phyloP scores from a whole-genome alignment of 2,329 filamentous ascomycete species.

The Aspergillus pseudotamarii region DNA sequence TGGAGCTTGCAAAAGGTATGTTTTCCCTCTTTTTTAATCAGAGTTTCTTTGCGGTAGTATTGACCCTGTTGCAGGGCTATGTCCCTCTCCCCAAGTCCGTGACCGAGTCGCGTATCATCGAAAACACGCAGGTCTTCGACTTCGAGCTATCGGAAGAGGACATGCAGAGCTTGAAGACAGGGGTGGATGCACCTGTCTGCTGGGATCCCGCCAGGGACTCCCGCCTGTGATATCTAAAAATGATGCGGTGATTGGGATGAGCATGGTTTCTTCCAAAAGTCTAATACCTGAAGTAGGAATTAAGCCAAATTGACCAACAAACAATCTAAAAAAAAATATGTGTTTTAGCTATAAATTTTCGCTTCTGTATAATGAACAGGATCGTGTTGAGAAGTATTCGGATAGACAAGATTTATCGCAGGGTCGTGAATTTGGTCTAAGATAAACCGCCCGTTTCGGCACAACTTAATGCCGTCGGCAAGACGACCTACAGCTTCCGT shows the following conservation, averaged over 20 bases:
- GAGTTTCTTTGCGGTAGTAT: neutral
- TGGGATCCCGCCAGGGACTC: slow-evolving; percentile 57
- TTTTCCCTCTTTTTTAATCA: neutral
- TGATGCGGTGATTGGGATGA: neutral
- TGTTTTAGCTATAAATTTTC: neutral
- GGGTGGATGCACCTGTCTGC: slow-evolving; percentile 58
- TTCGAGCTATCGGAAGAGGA: slow-evolving; percentile 63
- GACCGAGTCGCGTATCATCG: slow-evolving; percentile 61
- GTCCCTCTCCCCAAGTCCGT: slow-evolving; percentile 66
- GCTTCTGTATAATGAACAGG: neutral
- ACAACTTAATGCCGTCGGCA: slow-evolving; percentile 34
- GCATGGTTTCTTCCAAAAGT: neutral
- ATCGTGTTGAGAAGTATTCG: neutral
- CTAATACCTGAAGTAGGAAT: neutral
- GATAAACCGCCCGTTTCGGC: slow-evolving; percentile 23
- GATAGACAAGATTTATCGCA: neutral
- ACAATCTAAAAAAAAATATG: neutral
- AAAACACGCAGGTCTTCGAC: slow-evolving; percentile 63
- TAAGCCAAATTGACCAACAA: neutral
- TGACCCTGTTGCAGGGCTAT: slow-evolving; percentile 51
- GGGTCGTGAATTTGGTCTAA: neutral
- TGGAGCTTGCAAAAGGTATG: slow-evolving; percentile 63
- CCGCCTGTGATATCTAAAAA: slow-evolving; percentile 14
- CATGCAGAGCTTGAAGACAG: slow-evolving; percentile 58
- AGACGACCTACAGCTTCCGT: slow-evolving; percentile 6